Percentiles rank a stretch among this genome's conserved stretches.
phyloP scores from a whole-genome alignment of 164 flowering plant genomes.

The Stephania japonica region DNA sequence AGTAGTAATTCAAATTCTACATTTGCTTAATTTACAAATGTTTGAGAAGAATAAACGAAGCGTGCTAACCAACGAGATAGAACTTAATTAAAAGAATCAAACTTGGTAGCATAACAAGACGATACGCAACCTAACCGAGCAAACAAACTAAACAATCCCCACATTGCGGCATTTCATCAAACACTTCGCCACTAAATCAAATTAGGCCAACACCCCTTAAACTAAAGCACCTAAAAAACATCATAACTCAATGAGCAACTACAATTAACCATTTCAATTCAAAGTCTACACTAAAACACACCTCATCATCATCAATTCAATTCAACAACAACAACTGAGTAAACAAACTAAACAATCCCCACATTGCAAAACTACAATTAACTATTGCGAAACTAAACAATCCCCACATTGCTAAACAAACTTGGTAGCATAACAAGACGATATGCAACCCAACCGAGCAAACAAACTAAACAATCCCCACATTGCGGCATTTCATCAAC shows the following conservation, averaged over 20 bases:
- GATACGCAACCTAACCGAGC: not conserved
- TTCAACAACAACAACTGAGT: not conserved
- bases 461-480: slow-evolving; percentile 16
- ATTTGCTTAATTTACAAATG: too few species aligned
- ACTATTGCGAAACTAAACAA: slow-evolving; percentile 16
- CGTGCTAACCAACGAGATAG: not conserved
- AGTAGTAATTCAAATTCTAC: too few species aligned
- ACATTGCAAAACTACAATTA: too few species aligned
- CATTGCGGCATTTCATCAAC: not conserved
- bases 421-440: too few species aligned
- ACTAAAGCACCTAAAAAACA: not conserved
- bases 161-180: not conserved
- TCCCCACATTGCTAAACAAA: not conserved
- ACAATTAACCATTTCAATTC: not conserved
- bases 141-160: not conserved
- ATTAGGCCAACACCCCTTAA: too few species aligned
- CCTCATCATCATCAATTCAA: not conserved
- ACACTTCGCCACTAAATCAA: too few species aligned
- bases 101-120: not conserved
- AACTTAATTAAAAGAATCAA: not conserved
- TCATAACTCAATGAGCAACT: not conserved
- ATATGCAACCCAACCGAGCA: slow-evolving; percentile 2
- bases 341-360: too few species aligned
- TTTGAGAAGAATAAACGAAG: too few species aligned
- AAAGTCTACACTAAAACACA: not conserved